Base-by-base conservation (phyloP, 768 basidiomycete genomes). In the Leccinum incarnatum region DNA sequence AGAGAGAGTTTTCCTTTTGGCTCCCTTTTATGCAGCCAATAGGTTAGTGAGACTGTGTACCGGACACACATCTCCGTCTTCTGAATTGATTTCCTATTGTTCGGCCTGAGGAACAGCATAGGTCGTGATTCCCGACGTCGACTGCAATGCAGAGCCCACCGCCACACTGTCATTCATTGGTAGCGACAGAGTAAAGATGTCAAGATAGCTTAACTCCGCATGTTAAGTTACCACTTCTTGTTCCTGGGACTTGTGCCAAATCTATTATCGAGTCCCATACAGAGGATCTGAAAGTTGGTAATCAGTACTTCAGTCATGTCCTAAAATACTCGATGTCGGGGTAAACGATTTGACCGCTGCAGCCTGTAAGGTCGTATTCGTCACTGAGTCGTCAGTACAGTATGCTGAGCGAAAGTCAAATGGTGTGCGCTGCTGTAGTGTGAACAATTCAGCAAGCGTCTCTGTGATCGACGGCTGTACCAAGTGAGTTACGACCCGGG, bases 1-100 rank as follows among this genome's bases (percentile, higher is more conserved):
- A 42, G n/a, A 42, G n/a, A 42, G 10, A 34, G 45, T 8, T 15
- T 36, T 47, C 53, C 17, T 57, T 17, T 3, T 1, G n/a, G 12
- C 5, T 34, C 19, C 9, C 48, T 59, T 65, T 57, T 61, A 57
- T 56, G 14, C 30, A 19, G n/a, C 17, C 25, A 4, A 32, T 5
- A 19, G 29, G 3, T 17, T 10, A 48, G 15, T 14, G 15, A n/a
- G 45, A 40, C 37, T 42, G 10, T 36, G 40, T 2, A 42, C n/a
- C 40, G 40, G 40, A 19, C 40, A 42, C n/a, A 0, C 40, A 42
- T 42, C 40, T 19, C 40, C 40, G 40, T 42, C 40, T 42, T 42
- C 40, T 42, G 10, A n/a, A 10, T 19, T 40, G 10, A 19, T 4
- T 19, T 42, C 10, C n/a, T 2, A n/a, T 42, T 42, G n/a, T 19